These are phyloP conservation scores for Globisporangium sylvaticum DNA, from an alignment of 352 stramenopile genomes.

Conservation along the genomic window DNA sequence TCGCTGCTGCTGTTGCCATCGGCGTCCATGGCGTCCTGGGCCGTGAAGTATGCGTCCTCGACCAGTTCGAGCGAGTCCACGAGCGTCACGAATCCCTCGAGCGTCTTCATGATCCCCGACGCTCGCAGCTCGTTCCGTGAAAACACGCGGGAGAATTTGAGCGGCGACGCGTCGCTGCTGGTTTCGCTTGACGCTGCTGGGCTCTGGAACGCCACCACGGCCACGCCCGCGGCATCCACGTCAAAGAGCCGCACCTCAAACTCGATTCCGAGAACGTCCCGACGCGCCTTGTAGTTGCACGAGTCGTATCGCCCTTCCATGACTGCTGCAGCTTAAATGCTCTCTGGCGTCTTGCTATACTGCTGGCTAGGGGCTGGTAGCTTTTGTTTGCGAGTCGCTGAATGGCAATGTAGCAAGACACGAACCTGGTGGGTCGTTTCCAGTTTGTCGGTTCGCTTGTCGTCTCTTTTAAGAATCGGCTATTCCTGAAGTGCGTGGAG, in stretches of 20 bases:
- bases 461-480: neutral
- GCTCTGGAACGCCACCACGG: constrained; percentile 48
- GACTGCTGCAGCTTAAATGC: neutral
- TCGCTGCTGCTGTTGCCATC: constrained; percentile 24
- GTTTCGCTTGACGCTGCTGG: constrained; percentile 13
- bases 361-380: too few relatives aligned
- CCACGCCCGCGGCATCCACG: constrained; percentile 61
- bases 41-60: constrained; percentile 62
- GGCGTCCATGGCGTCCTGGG: constrained; percentile 27
- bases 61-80: constrained; percentile 66
- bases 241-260: constrained; percentile 74
- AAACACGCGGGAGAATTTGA: constrained; percentile 70
- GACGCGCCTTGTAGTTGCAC: constrained; percentile 59
- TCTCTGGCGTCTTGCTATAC: neutral
- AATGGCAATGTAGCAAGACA: neutral
- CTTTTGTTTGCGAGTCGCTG: neutral
- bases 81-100: constrained; percentile 57
- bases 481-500: neutral
- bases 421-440: neutral
- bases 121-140: constrained; percentile 39
- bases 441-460: neutral
- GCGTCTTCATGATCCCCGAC: constrained; percentile 46
- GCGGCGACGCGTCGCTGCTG: constrained; percentile 25
- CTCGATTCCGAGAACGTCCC: constrained; percentile 55
- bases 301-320: constrained; percentile 30